These are phyloP conservation scores for Populus hybrid DNA, from an alignment of 441 rosid species.

Conservation along the genomic window DNA sequence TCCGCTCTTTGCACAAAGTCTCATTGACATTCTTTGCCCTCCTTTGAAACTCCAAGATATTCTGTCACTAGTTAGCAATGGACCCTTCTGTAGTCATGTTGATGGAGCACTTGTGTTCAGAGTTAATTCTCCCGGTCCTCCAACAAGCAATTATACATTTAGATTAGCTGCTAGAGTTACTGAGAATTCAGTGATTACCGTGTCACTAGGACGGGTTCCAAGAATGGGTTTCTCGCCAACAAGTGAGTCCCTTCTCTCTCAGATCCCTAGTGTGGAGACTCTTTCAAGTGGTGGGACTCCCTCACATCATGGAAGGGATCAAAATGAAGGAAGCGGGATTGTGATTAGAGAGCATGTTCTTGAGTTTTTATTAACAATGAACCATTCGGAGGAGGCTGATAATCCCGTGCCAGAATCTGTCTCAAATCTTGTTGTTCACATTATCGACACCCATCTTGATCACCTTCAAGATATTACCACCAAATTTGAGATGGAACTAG, in stretches of 20 bases:
- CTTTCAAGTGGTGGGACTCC: slow-evolving; percentile 24
- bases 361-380: slow-evolving; percentile 88
- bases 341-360: slow-evolving; percentile 95
- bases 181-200: slow-evolving; percentile 82
- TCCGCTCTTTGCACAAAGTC: slow-evolving; percentile 78
- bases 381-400: slow-evolving; percentile 97
- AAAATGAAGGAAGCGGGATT: slow-evolving; percentile 54
- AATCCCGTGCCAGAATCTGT: slow-evolving; percentile 87
- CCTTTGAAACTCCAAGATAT: slow-evolving; percentile 95
- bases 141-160: slow-evolving; percentile 71
- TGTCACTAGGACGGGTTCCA: slow-evolving; percentile 89
- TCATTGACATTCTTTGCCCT: slow-evolving; percentile 87
- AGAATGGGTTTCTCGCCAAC: slow-evolving; percentile 78
- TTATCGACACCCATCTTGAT: slow-evolving; percentile 85
- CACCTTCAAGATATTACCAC: slow-evolving; percentile 89
- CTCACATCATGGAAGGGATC: slow-evolving; percentile 37
- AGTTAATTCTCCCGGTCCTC: slow-evolving; percentile 92
- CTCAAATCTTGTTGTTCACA: slow-evolving; percentile 84
- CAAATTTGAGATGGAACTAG: slow-evolving; percentile 88
- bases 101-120: slow-evolving; percentile 95
- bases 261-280: slow-evolving; percentile 78
- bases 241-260: slow-evolving; percentile 77
- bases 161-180: slow-evolving; percentile 88
- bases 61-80: slow-evolving; percentile 85
- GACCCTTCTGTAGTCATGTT: slow-evolving; percentile 87